A percentile compares a stretch with the other conserved stretches of the same genome.
Conservation (phyloP, 1,284 basidiomycete genomes). For the Sphaerobolus stellatus region DNA sequence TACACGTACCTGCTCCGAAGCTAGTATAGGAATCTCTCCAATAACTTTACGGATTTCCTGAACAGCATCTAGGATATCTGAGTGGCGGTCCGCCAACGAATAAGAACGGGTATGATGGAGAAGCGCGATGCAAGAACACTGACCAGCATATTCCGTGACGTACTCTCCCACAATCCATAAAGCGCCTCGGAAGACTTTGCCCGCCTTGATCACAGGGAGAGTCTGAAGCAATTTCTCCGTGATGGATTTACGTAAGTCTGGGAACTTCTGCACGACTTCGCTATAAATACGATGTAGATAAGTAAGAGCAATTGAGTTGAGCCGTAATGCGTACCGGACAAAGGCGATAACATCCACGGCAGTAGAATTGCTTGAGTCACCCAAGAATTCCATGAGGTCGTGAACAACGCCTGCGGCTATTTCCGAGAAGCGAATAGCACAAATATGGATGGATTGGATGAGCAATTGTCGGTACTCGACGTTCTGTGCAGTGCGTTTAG, state of each 20-base stretch:
- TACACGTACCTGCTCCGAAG: conserved; percentile 69
- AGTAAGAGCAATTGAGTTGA: background rate
- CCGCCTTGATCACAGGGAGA: conserved; percentile 90
- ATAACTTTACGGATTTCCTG: conserved; percentile 84
- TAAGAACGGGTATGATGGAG: background rate
- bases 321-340: conserved; percentile 61
- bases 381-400: conserved; percentile 97
- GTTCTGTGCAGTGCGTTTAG: conserved; percentile 48
- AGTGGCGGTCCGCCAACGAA: conserved; percentile 14
- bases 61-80: conserved; percentile 75
- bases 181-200: conserved; percentile 95
- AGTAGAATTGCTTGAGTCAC: conserved; percentile 93
- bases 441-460: conserved; percentile 96
- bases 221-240: conserved; percentile 85
- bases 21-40: conserved; percentile 95
- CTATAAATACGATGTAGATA: conserved; percentile 32
- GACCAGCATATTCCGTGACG: conserved; percentile 51
- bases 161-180: conserved; percentile 99
- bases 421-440: conserved; percentile 97
- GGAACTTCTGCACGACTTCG: conserved; percentile 99
- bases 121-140: conserved; percentile 14
- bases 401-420: conserved; percentile 96
- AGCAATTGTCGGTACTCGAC: conserved; percentile 95
- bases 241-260: conserved; percentile 80
- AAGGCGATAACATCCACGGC: conserved; percentile 96